These are phyloP conservation scores for Chrysopogon serrulatus DNA, from an alignment of 176 grass and related monocot genomes.

Conservation along the genomic window DNA sequence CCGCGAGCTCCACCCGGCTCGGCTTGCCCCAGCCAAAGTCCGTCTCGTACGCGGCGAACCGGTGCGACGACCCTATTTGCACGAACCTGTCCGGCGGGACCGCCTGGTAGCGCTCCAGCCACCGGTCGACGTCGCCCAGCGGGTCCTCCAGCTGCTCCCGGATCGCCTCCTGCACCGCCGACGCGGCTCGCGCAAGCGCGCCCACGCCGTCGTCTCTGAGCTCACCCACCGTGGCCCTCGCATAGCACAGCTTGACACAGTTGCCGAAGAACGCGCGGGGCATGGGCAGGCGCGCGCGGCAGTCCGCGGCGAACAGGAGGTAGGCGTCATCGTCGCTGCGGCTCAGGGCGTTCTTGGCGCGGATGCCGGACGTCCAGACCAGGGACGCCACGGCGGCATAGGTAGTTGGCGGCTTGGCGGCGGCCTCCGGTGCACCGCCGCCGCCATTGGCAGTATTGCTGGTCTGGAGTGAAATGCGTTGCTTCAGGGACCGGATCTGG, in stretches of 20 bases:
- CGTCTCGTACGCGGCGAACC: slow-evolving; percentile 42
- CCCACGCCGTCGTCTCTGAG: background rate
- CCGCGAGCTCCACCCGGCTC: slow-evolving; percentile 34
- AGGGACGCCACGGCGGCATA: slow-evolving; percentile 23
- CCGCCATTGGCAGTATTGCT: background rate
- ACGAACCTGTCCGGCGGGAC: background rate
- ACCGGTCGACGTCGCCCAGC: background rate
- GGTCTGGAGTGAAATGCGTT: background rate
- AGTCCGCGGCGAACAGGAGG: slow-evolving; percentile 33
- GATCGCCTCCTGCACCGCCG: slow-evolving; percentile 2
- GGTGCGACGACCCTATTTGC: slow-evolving; percentile 19
- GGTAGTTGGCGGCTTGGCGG: background rate
- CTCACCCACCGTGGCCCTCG: background rate
- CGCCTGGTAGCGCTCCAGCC: background rate
- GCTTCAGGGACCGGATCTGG: slow-evolving; percentile 30
- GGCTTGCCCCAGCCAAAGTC: slow-evolving; percentile 64
- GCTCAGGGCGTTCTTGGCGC: background rate
- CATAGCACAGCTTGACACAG: background rate
- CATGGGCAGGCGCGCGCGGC: slow-evolving; percentile 23
- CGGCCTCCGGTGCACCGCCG: no score
- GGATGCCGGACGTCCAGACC: slow-evolving; percentile 31
- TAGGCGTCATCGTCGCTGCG: background rate
- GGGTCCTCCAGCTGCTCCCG: background rate
- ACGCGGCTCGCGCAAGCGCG: background rate
- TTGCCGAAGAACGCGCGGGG: slow-evolving; percentile 45